A percentile compares a stretch with the other conserved stretches of the same genome.
These are phyloP conservation scores for Lepiota subincarnata DNA, from an alignment of 768 basidiomycete species.

Conservation along the genomic window DNA sequence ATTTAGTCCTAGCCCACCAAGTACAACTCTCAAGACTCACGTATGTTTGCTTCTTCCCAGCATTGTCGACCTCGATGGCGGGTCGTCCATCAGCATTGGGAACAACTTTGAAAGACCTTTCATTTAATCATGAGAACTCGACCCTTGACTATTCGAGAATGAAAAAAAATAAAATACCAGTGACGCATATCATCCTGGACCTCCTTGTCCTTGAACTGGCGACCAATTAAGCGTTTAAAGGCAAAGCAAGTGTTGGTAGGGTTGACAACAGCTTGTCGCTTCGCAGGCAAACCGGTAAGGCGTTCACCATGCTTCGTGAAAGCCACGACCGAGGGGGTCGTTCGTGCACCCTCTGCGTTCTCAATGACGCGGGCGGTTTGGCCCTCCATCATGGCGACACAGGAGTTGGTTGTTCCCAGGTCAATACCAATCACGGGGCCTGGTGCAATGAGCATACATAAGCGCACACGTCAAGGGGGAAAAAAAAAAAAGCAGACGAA, in stretches of 20 bases:
- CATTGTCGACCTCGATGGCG: constrained; percentile 80
- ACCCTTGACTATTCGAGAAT: not conserved
- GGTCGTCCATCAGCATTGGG: constrained; percentile 70
- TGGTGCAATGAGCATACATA: constrained; percentile 19
- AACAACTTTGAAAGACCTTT: constrained; percentile 80
- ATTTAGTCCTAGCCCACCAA: constrained; percentile 3
- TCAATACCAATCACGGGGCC: constrained; percentile 96
- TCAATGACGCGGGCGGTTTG: constrained; percentile 93
- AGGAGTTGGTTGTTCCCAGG: constrained; percentile 90
- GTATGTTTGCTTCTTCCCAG: constrained; percentile 75
- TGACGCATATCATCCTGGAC: constrained; percentile 88
- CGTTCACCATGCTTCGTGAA: constrained; percentile 99
- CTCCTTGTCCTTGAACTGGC: constrained; percentile 89
- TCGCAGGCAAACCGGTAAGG: constrained; percentile 91
- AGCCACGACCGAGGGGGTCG: constrained; percentile 97
- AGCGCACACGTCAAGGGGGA: not conserved
- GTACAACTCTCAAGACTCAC: constrained; percentile 39
- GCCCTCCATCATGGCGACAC: constrained; percentile 94
- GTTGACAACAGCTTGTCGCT: constrained; percentile 97
- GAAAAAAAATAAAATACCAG: constrained; percentile 46
- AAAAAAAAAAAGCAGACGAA: constrained; percentile 29
- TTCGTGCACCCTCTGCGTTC: constrained; percentile 96
- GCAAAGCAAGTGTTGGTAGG: constrained; percentile 89
- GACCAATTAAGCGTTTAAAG: constrained; percentile 92
- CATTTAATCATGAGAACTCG: not conserved